phyloP scores from a whole-genome alignment of 1,139 yeast species.

The Spencermartinsiella ligniputridi region DNA sequence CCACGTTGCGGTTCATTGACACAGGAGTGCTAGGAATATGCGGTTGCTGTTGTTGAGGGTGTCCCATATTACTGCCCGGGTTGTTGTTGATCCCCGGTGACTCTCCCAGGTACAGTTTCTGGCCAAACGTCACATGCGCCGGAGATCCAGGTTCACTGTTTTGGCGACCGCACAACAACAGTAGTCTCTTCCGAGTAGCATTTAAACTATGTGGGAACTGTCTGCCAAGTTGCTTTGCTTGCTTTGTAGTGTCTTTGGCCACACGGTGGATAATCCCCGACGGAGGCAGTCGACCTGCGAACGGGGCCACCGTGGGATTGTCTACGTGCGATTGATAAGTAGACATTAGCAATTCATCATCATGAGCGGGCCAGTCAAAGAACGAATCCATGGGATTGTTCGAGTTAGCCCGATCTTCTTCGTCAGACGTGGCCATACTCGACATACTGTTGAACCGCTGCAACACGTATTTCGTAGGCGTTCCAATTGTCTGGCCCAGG shows the following conservation, averaged over 20 bases:
- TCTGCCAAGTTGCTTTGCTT: slow-evolving; percentile 26
- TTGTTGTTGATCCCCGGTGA: neutral
- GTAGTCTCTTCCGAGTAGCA: slow-evolving; percentile 31
- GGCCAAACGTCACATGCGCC: neutral
- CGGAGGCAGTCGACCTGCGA: slow-evolving; percentile 36
- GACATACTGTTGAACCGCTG: slow-evolving; percentile 28
- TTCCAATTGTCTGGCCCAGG: slow-evolving; percentile 15
- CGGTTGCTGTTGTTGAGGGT: neutral
- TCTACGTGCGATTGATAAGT: slow-evolving; percentile 27
- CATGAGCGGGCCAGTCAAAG: slow-evolving; percentile 28
- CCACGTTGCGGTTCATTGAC: neutral
- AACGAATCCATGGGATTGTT: slow-evolving; percentile 17
- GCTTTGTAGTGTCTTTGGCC: slow-evolving; percentile 30
- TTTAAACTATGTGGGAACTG: slow-evolving; percentile 32
- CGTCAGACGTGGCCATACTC: slow-evolving; percentile 28
- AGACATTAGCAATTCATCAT: slow-evolving; percentile 28
- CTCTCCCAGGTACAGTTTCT: neutral
- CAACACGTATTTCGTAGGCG: slow-evolving; percentile 14
- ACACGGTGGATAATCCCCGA: slow-evolving; percentile 35
- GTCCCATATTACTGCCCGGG: neutral
- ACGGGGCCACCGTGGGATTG: slow-evolving; percentile 35
- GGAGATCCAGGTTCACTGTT: slow-evolving; percentile 5
- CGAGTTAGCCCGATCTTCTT: slow-evolving; percentile 21
- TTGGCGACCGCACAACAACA: slow-evolving; percentile 25
- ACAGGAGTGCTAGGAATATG: slow-evolving; percentile 1